A percentile compares a stretch with the other conserved stretches of the same genome.
phyloP scores from a whole-genome alignment of 202 grass and related monocot genomes.

The Saccharum hybrid region DNA sequence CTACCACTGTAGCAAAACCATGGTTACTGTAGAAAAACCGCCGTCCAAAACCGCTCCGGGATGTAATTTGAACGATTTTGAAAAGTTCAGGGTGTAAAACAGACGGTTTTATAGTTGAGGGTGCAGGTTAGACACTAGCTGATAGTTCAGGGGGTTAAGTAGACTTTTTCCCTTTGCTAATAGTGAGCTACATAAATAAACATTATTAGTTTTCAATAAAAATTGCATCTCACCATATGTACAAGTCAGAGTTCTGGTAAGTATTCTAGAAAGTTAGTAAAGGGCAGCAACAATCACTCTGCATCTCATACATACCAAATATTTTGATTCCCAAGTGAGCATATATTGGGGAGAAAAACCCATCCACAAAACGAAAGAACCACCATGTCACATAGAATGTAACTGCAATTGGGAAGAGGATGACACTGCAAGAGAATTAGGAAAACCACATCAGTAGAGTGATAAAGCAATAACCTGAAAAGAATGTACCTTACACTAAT shows the following conservation, averaged over 20 bases:
- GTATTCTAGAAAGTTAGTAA: constrained; percentile 20
- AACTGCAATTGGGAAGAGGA: constrained; percentile 83
- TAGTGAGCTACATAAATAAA: neutral
- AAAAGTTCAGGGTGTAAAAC: too few relatives aligned
- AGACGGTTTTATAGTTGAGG: too few relatives aligned
- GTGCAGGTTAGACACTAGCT: too few relatives aligned
- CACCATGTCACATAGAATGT: constrained; percentile 96
- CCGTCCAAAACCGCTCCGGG: too few relatives aligned
- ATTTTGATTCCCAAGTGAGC: constrained; percentile 72
- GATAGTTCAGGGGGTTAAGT: too few relatives aligned
- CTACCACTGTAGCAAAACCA: too few relatives aligned
- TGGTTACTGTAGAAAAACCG: too few relatives aligned
- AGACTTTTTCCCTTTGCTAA: too few relatives aligned
- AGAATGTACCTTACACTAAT: neutral
- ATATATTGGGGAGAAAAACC: constrained; percentile 93
- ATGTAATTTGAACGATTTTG: too few relatives aligned
- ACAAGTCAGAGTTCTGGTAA: neutral
- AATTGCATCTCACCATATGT: neutral
- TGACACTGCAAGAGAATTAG: constrained; percentile 64
- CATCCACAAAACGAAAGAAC: constrained; percentile 88
- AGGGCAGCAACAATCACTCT: constrained; percentile 17
- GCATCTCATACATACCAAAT: constrained; percentile 60
- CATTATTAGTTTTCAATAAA: neutral
- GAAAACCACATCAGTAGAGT: constrained; percentile 28
- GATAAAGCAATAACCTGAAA: constrained; percentile 20